Conservation (phyloP, 2,329 filamentous ascomycete genomes). For the Lasiodiplodia hormozganensis region DNA sequence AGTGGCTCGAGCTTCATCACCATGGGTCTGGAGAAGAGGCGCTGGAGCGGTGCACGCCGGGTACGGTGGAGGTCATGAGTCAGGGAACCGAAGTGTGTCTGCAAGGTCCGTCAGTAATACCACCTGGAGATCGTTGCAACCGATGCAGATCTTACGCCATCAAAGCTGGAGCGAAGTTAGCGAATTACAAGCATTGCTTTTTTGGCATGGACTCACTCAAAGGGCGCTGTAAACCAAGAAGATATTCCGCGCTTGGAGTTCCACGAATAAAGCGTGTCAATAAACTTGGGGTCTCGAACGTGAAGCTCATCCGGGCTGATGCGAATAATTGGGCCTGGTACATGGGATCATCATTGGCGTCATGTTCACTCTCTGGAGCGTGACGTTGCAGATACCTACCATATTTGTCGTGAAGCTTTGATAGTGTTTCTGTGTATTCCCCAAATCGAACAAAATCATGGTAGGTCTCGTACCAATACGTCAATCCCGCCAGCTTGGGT, state of each 20-base stretch:
- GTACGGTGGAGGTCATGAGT: conserved; percentile 35
- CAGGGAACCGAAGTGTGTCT: conserved; percentile 26
- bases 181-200: not conserved
- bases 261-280: conserved; percentile 40
- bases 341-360: not conserved
- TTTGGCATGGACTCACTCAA: not conserved
- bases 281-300: conserved; percentile 49
- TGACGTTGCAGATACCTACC: conserved; percentile 33
- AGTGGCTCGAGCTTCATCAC: conserved; percentile 30
- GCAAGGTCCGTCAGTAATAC: not conserved
- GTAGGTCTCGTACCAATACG: conserved; percentile 43
- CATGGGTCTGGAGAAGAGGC: conserved; percentile 30
- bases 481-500: conserved; percentile 31
- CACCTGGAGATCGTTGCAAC: not conserved
- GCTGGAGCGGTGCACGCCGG: conserved; percentile 29
- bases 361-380: not conserved
- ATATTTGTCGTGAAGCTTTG: conserved; percentile 46
- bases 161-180: not conserved
- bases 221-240: conserved; percentile 1
- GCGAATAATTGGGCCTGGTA: conserved; percentile 49
- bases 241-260: conserved; percentile 31
- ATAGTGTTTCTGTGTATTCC: conserved; percentile 42
- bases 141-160: not conserved
- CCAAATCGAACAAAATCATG: conserved; percentile 43
- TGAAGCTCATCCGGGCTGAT: conserved; percentile 53